Percentiles rank a stretch among this genome's conserved stretches.
These are phyloP conservation scores for Chondrostereum purpureum DNA, from an alignment of 1,284 basidiomycete genomes.

Conservation along the genomic window DNA sequence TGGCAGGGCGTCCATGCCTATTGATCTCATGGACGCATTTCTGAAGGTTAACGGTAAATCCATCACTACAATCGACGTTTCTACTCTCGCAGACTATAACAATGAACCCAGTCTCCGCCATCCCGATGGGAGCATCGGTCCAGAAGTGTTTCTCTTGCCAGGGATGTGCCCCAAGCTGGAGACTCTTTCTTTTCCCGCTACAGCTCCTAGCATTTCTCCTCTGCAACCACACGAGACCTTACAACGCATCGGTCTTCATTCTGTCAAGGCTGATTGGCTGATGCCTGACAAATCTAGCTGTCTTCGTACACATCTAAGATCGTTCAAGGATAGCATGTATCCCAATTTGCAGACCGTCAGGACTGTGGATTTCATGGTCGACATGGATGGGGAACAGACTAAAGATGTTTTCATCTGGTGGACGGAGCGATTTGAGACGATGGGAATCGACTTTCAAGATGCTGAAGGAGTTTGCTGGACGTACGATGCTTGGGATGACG, in stretches of 20 bases:
- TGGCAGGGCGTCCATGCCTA: conserved; percentile 12
- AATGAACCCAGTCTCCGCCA: no score
- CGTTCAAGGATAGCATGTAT: conserved; percentile 31
- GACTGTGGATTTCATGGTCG: conserved; percentile 47
- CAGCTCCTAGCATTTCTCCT: conserved; percentile 22
- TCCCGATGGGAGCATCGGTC: conserved; percentile 28
- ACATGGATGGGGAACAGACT: conserved; percentile 54
- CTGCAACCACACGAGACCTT: conserved; percentile 29
- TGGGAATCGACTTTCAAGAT: conserved; percentile 44
- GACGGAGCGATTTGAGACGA: conserved; percentile 43
- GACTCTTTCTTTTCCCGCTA: conserved; percentile 33
- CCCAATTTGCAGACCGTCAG: conserved; percentile 40
- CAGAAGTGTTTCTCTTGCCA: conserved; percentile 35
- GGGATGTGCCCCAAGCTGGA: conserved; percentile 38
- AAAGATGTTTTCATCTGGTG: conserved; percentile 49
- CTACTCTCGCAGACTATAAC: no score
- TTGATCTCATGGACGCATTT: conserved; percentile 26
- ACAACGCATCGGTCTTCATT: conserved; percentile 39
- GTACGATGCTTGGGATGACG: conserved; percentile 23
- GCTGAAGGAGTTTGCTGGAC: conserved; percentile 47
- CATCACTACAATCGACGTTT: conserved; percentile 31
- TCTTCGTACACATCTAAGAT: conserved; percentile 33
- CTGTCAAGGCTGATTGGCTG: conserved; percentile 32
- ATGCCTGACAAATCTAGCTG: conserved; percentile 33
- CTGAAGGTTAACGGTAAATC: conserved; percentile 34